Percentiles rank a stretch among this genome's conserved stretches.
These are phyloP conservation scores for Pichia californica DNA, from an alignment of 805 yeast genomes.

Conservation along the genomic window DNA sequence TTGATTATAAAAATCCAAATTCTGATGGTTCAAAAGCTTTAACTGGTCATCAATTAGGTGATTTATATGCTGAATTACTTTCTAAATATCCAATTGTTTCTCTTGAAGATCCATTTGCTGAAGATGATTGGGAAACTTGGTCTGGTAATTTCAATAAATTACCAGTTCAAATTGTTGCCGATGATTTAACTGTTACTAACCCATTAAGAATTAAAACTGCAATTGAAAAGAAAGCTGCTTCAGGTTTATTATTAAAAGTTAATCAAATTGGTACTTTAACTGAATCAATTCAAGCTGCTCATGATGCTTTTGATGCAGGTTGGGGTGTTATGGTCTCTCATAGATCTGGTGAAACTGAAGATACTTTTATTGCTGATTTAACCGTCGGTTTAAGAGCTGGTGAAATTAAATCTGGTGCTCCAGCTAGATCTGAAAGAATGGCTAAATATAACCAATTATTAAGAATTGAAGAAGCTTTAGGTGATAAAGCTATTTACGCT, in stretches of 20 bases:
- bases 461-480: slow-evolving; percentile 98
- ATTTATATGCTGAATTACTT: slow-evolving; percentile 71
- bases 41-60: slow-evolving; percentile 81
- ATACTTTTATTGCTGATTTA: slow-evolving; percentile 95
- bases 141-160: slow-evolving; percentile 70
- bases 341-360: slow-evolving; percentile 99
- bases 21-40: slow-evolving; percentile 89
- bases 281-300: slow-evolving; percentile 96
- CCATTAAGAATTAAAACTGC: slow-evolving; percentile 91
- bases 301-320: slow-evolving; percentile 89
- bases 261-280: slow-evolving; percentile 97
- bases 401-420: slow-evolving; percentile 99
- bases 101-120: slow-evolving; percentile 98
- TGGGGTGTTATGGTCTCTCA: slow-evolving; percentile 99
- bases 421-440: slow-evolving; percentile 99
- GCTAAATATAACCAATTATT: slow-evolving; percentile 98
- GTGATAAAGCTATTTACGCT: slow-evolving; percentile 94
- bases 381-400: slow-evolving; percentile 97
- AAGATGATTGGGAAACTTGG: slow-evolving; percentile 99
- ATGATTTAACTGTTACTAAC: slow-evolving; percentile 98
- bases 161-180: slow-evolving; percentile 90
- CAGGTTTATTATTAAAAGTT: slow-evolving; percentile 92
- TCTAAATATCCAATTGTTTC: slow-evolving; percentile 96
- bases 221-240: slow-evolving; percentile 92
- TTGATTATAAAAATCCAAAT: slow-evolving; percentile 97